These are phyloP conservation scores for Ilex aquifolium DNA, from an alignment of 257 asterid genomes.

Conservation along the genomic window DNA sequence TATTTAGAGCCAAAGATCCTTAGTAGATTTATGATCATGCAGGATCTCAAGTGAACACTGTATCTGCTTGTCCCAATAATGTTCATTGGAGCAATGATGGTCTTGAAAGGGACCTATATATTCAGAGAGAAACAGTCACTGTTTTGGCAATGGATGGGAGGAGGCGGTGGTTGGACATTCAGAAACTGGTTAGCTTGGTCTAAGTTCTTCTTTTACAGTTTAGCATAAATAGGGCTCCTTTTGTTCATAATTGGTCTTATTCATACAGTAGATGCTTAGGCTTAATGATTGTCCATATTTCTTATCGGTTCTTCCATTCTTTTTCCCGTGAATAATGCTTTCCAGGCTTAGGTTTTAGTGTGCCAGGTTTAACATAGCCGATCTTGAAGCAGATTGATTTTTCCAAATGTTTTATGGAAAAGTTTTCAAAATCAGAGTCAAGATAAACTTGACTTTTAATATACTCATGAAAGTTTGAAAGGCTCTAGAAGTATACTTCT, in stretches of 20 bases:
- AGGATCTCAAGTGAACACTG: slow-evolving; percentile 36
- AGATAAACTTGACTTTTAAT: not conserved
- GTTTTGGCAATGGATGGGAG: slow-evolving; percentile 98
- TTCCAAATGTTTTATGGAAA: not conserved
- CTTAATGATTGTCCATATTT: not conserved
- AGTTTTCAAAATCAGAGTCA: not conserved
- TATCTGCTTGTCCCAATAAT: slow-evolving; percentile 59
- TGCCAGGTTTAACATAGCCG: not conserved
- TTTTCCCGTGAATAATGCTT: not conserved
- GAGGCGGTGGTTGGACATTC: slow-evolving; percentile 96
- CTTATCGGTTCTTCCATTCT: not conserved
- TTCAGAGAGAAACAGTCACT: slow-evolving; percentile 70
- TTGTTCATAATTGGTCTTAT: slow-evolving; percentile 7
- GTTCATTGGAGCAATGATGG: slow-evolving; percentile 77
- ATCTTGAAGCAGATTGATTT: not conserved
- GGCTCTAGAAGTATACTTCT: not conserved
- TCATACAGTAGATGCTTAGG: not conserved
- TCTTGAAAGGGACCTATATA: slow-evolving; percentile 81
- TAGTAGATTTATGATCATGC: slow-evolving; percentile 18
- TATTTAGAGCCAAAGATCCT: not conserved
- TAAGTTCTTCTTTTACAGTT: slow-evolving; percentile 17
- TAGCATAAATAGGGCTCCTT: slow-evolving; percentile 6
- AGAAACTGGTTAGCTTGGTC: slow-evolving; percentile 65
- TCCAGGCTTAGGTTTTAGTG: not conserved
- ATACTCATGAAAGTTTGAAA: not conserved